phyloP scores from a whole-genome alignment of 192 early-diverging fungal genomes.

The Geosiphon pyriformis region DNA sequence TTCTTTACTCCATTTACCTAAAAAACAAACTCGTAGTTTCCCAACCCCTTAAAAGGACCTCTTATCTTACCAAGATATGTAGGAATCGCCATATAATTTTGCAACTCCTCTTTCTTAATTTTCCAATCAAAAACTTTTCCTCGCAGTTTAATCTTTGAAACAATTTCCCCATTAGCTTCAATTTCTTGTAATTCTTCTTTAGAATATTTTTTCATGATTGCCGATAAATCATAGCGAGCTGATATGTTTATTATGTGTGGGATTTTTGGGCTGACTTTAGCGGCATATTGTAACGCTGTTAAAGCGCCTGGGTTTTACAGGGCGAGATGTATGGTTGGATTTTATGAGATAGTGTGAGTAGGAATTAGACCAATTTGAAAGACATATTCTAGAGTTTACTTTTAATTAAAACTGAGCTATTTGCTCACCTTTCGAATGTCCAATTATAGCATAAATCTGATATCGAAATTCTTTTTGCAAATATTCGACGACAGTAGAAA shows the following conservation, averaged over 20 bases:
- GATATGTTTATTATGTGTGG: background rate
- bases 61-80: background rate
- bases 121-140: background rate
- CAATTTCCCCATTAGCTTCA: background rate
- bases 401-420: background rate
- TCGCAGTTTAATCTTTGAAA: background rate
- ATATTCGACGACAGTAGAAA: slow-evolving; percentile 31
- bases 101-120: background rate
- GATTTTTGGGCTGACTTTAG: background rate
- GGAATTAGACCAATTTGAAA: background rate
- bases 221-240: background rate
- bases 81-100: background rate
- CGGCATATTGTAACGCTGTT: background rate
- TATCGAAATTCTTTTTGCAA: slow-evolving; percentile 31
- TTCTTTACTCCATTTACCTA: background rate
- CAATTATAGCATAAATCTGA: slow-evolving; percentile 34
- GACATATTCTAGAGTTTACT: background rate
- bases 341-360: background rate
- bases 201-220: background rate
- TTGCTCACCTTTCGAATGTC: slow-evolving; percentile 36
- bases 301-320: background rate
- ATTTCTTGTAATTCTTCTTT: background rate
- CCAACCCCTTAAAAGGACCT: background rate
- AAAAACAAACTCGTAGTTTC: background rate
- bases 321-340: too few species aligned